These are phyloP conservation scores for Cadophora malorum DNA, from an alignment of 2,329 filamentous ascomycete genomes.

Conservation along the genomic window DNA sequence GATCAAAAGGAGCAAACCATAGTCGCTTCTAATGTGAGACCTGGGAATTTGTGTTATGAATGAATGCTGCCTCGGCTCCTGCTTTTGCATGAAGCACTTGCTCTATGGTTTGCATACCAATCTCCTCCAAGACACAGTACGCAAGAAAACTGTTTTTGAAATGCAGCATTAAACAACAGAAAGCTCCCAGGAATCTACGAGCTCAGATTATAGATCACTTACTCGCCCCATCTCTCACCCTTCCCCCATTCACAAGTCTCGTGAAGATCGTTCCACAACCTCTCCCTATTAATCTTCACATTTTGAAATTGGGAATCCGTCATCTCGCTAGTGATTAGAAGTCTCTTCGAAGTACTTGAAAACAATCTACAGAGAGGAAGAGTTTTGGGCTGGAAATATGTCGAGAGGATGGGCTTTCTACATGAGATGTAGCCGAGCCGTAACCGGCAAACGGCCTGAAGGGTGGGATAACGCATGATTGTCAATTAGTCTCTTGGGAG, in stretches of 20 bases:
- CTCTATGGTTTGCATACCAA: too few relatives aligned
- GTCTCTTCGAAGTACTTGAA: conserved; percentile 28
- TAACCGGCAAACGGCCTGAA: conserved; percentile 15
- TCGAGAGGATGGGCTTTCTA: conserved; percentile 4
- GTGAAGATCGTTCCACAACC: conserved; percentile 69
- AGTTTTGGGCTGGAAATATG: neutral
- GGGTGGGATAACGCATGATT: conserved; percentile 23
- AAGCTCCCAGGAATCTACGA: neutral
- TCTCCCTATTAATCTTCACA: conserved; percentile 62
- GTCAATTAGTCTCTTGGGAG: neutral
- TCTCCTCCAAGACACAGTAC: too few relatives aligned
- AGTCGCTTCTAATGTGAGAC: neutral
- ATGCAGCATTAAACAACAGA: too few relatives aligned
- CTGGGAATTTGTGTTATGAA: neutral
- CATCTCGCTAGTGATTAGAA: conserved; percentile 45
- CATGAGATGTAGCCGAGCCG: neutral
- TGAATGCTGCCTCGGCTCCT: neutral
- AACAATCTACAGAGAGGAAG: conserved; percentile 25
- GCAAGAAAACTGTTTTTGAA: too few relatives aligned
- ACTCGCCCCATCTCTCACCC: conserved; percentile 72
- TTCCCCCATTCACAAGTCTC: conserved; percentile 70
- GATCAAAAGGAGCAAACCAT: neutral
- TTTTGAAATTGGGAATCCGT: conserved; percentile 56
- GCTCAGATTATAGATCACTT: conserved; percentile 45
- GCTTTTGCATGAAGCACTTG: neutral